Percentiles rank a stretch among this genome's conserved stretches.
These are phyloP conservation scores for Penicillium rolfsii DNA, from an alignment of 2,329 filamentous ascomycete genomes.

Conservation along the genomic window DNA sequence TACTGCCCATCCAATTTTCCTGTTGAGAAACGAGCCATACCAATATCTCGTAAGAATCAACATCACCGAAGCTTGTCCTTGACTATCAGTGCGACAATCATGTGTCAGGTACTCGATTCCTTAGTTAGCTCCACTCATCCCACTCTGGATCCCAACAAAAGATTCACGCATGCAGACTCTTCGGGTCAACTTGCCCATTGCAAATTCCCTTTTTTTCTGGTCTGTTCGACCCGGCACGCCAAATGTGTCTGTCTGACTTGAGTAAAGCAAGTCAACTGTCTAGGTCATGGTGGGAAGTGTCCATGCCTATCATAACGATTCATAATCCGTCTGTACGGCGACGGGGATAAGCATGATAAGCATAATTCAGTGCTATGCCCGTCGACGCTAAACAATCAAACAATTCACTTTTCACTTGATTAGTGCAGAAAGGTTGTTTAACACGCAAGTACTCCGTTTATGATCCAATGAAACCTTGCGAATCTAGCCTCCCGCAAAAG, in stretches of 20 bases:
- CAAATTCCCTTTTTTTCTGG: neutral
- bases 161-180: slow-evolving; percentile 1
- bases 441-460: neutral
- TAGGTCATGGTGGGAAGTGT: too few relatives aligned
- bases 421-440: neutral
- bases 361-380: neutral
- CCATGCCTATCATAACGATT: neutral
- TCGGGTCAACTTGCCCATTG: neutral
- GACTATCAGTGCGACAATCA: neutral
- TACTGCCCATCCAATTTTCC: neutral
- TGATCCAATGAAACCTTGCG: slow-evolving; percentile 1
- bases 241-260: neutral
- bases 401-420: neutral
- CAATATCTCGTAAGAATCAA: too few relatives aligned
- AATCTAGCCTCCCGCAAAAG: neutral
- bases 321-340: too few relatives aligned
- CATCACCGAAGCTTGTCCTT: neutral
- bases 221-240: neutral
- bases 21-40: too few relatives aligned
- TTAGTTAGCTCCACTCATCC: slow-evolving; percentile 22
- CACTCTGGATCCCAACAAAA: slow-evolving; percentile 25
- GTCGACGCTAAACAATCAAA: neutral
- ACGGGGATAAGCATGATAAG: too few relatives aligned
- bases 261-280: neutral
- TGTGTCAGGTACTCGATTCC: neutral